These are phyloP conservation scores for Plasmodium knowlesi DNA, from an alignment of 169 alveolate genomes.

Conservation along the genomic window DNA sequence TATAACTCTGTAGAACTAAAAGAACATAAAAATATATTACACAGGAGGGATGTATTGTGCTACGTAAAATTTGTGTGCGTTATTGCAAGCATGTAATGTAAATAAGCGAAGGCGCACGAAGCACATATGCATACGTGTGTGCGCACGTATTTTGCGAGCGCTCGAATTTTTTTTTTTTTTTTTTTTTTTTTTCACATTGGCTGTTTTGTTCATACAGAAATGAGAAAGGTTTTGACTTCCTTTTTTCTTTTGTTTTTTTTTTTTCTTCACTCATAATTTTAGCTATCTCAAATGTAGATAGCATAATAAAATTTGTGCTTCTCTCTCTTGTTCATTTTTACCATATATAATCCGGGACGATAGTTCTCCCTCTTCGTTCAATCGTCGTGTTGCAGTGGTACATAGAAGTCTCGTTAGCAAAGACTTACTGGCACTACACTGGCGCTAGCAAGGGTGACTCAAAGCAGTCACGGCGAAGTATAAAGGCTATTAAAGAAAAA, in stretches of 20 bases:
- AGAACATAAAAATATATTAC: not conserved
- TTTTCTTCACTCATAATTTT: not conserved
- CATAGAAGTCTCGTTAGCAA: not conserved
- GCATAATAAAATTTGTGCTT: not conserved
- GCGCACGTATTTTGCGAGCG: slow-evolving; percentile 5
- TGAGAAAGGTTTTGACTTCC: not conserved
- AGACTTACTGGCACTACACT: not conserved
- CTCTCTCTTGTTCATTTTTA: not conserved
- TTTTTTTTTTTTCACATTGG: not conserved
- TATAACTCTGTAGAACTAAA: slow-evolving; percentile 31
- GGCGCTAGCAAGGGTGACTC: not conserved
- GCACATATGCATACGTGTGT: not conserved
- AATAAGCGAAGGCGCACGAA: not conserved
- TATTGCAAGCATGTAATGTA: not conserved
- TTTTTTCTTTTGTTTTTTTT: slow-evolving; percentile 6
- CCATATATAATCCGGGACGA: not conserved
- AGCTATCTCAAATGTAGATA: slow-evolving; percentile 9
- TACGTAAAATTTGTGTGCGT: slow-evolving; percentile 7
- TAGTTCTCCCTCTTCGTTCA: not conserved
- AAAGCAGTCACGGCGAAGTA: not conserved
- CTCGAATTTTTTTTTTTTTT: not conserved
- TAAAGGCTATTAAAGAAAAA: not conserved
- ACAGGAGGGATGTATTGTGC: not conserved
- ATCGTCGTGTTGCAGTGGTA: not conserved
- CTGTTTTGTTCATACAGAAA: slow-evolving; percentile 33